phyloP scores from a whole-genome alignment of 306 rosid genomes.

The Betula pendula region DNA sequence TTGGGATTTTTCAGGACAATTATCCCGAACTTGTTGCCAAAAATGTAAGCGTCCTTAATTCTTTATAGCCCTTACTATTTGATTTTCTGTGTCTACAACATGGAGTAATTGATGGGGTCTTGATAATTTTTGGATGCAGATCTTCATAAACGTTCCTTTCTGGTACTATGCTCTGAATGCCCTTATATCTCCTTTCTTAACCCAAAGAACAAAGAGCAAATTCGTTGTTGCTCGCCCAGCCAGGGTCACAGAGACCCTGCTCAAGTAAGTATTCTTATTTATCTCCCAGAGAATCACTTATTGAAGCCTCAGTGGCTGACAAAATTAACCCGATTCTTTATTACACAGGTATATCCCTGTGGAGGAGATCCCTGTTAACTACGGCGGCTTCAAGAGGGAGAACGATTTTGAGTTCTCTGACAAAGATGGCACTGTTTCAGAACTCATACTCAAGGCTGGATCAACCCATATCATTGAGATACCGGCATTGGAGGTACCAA shows the following conservation, averaged over 20 bases:
- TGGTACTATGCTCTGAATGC: slow-evolving; percentile 91
- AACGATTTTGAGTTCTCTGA: slow-evolving; percentile 39
- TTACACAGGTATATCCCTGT: slow-evolving; percentile 46
- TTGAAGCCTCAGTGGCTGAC: not conserved
- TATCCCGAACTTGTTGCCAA: slow-evolving; percentile 93
- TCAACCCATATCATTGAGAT: slow-evolving; percentile 49
- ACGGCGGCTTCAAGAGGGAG: slow-evolving; percentile 57
- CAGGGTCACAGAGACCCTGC: slow-evolving; percentile 51
- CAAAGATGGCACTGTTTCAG: slow-evolving; percentile 37
- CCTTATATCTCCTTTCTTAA: slow-evolving; percentile 69
- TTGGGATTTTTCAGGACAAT: slow-evolving; percentile 78
- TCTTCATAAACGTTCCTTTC: slow-evolving; percentile 89
- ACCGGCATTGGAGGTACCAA: slow-evolving; percentile 47
- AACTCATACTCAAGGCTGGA: slow-evolving; percentile 46
- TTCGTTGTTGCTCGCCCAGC: slow-evolving; percentile 55
- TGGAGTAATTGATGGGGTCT: not conserved
- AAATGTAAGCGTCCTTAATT: slow-evolving; percentile 42
- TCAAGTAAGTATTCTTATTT: slow-evolving; percentile 31
- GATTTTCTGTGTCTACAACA: no score
- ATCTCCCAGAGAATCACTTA: not conserved
- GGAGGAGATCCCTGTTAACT: slow-evolving; percentile 50
- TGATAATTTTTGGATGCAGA: slow-evolving; percentile 35
- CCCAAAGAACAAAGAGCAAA: slow-evolving; percentile 81
- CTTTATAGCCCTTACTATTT: not conserved
- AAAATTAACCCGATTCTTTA: not conserved